Evolutionary conservation across 495 filamentous ascomycete genomes (phyloP), one percentile per base, ranked within the genome.

Genomic region (Lasiosphaeria hispida): DNA sequence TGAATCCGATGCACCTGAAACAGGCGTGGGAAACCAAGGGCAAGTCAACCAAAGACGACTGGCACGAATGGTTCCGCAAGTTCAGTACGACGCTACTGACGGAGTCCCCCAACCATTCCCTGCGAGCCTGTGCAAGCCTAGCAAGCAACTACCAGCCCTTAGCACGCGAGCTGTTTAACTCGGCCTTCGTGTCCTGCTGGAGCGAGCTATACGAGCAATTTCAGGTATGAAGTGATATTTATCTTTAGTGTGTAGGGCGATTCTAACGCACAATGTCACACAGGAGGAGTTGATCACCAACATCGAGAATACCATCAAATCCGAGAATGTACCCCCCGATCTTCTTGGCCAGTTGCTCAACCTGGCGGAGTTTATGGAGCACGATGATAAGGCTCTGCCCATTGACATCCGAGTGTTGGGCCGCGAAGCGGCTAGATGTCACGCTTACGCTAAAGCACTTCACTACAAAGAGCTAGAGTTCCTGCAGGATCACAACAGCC

Each of bases 391-490:
- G 67, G 94, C 94, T 6, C 81, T 99, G 18, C 94, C 94, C 13
- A 97, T 99, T 62, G 95, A 99, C 69, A 96, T 99, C 56, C 84
- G 94, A 35, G 88, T 90, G 1, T 77, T 97, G 36, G 94, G 95
- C 15, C 88, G 90, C 63, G 95, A 96, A 67, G 94, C 94, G 11
- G 91, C 86, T 0, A 91, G 92, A 64, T 97, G 95, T 53, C 94
- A 99, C 73, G 94, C 94, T 6, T 97, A 94, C 69, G 94, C 94
- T 14, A 99, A 99, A 70, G 94, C 94, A 9, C 81, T 99, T 15
- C 94, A 99, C 62, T 99, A 97, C 77, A 99, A 99, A 65, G 94
- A 99, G 70, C 80, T 99, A 2, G 94, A 99, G 64, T 99, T 97
- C 67, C 85, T 97, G 45, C 92, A 96, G 61, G 95, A 99, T 64